Evolutionary conservation across 352 stramenopile genomes (phyloP).

Genomic region (Pseudoperonospora humuli): DNA sequence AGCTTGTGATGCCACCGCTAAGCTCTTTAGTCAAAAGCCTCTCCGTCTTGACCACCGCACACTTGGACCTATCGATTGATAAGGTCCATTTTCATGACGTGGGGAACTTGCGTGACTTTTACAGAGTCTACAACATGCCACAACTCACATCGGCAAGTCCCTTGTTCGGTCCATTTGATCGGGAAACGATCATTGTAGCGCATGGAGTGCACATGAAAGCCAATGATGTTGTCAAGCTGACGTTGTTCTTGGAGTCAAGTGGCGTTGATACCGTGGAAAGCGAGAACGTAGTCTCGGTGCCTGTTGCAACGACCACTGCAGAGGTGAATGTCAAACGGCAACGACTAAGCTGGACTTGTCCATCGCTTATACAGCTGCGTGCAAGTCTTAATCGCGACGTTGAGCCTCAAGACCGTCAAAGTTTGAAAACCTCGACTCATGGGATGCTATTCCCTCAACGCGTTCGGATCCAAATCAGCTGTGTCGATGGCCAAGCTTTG

Average conservation of each 20-base stretch:
- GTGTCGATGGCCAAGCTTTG: constrained; percentile 40
- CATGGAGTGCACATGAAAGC: constrained; percentile 33
- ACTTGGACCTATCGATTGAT: constrained; percentile 57
- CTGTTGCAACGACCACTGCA: constrained; percentile 21
- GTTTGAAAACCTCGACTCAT: background rate
- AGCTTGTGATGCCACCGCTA: constrained; percentile 40
- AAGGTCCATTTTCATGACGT: constrained; percentile 33
- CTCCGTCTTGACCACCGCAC: constrained; percentile 19
- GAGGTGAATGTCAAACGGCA: constrained; percentile 41
- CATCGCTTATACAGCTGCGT: constrained; percentile 22
- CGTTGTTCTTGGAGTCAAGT: constrained; percentile 26
- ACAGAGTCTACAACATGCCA: constrained; percentile 54
- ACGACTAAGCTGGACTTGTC: constrained; percentile 41
- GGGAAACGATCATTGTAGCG: constrained; percentile 40
- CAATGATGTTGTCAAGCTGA: constrained; percentile 36
- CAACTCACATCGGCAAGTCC: constrained; percentile 37
- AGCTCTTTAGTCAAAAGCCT: constrained; percentile 25
- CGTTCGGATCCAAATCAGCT: constrained; percentile 51
- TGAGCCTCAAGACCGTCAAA: constrained; percentile 6
- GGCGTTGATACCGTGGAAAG: constrained; percentile 4
- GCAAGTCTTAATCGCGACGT: constrained; percentile 10
- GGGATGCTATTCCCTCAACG: constrained; percentile 40
- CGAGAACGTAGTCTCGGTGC: constrained; percentile 6
- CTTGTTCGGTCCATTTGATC: constrained; percentile 37
- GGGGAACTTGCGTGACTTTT: constrained; percentile 42